A percentile compares a stretch with the other conserved stretches of the same genome.
phyloP scores from a whole-genome alignment of 441 rosid species.

The Dalechampia spathulata region DNA sequence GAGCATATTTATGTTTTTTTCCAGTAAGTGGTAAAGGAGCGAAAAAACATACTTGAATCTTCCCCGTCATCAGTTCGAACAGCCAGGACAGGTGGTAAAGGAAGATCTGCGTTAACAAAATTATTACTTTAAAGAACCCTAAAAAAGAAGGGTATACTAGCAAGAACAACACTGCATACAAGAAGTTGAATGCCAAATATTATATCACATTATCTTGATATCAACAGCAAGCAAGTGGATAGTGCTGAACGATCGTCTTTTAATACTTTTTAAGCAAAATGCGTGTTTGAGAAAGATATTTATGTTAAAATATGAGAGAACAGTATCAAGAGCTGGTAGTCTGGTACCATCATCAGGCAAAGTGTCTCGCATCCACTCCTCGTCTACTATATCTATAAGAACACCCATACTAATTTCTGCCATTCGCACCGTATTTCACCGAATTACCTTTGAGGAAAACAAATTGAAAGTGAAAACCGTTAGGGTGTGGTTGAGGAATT shows the following conservation, averaged over 20 bases:
- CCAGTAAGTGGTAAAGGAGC: not conserved
- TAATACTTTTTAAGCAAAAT: too few species aligned
- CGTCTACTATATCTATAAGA: slow-evolving; percentile 85
- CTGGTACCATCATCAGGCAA: slow-evolving; percentile 75
- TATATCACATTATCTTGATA: too few species aligned
- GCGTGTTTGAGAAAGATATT: too few species aligned
- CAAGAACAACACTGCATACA: too few species aligned
- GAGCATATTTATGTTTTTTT: too few species aligned
- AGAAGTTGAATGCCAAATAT: too few species aligned
- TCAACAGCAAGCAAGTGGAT: too few species aligned
- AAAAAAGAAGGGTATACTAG: too few species aligned
- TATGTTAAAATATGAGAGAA: too few species aligned
- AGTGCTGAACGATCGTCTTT: too few species aligned
- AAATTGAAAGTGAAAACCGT: not conserved
- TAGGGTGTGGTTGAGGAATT: not conserved
- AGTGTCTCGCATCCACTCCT: slow-evolving; percentile 96
- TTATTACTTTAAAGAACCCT: too few species aligned
- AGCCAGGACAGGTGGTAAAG: slow-evolving; percentile 66
- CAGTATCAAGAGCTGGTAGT: too few species aligned
- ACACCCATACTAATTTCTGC: slow-evolving; percentile 66
- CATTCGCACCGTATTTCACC: slow-evolving; percentile 29
- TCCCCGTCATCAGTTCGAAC: slow-evolving; percentile 75
- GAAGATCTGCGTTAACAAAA: slow-evolving; percentile 56
- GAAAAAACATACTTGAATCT: slow-evolving; percentile 55
- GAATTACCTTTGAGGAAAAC: slow-evolving; percentile 4